Percentiles rank a stretch among this genome's conserved stretches.
phyloP scores from a whole-genome alignment of 495 filamentous ascomycete species.

The Lichina pygmaea region DNA sequence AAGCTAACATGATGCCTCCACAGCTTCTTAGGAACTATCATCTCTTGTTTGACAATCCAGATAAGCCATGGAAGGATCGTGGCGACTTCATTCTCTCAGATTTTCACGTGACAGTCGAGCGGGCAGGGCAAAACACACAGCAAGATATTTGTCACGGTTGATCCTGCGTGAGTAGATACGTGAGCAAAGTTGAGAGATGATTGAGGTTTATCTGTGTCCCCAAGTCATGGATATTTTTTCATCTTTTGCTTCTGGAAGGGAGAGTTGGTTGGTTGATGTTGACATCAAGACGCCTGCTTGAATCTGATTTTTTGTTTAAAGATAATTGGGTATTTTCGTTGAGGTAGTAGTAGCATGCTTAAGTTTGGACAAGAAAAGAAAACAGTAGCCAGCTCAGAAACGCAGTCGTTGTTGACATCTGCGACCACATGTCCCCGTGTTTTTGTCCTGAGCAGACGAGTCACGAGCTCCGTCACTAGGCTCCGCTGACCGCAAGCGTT shows the following conservation, averaged over 20 bases:
- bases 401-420: background rate
- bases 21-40: no score
- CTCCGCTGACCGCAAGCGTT: background rate
- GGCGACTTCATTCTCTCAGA: no score
- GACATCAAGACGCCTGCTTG: background rate
- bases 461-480: background rate
- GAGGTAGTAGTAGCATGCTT: background rate
- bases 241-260: background rate
- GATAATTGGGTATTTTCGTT: background rate
- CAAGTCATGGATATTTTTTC: no score
- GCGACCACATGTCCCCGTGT: background rate
- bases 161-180: no score
- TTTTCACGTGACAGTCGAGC: no score
- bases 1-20: no score
- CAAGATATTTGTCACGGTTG: no score
- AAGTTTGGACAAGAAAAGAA: background rate
- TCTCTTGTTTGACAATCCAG: no score
- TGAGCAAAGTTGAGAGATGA: no score
- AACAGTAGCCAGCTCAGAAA: background rate
- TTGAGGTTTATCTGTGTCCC: no score
- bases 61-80: no score
- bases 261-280: background rate
- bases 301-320: background rate
- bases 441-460: background rate
- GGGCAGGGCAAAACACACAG: no score